A percentile compares a stretch with the other conserved stretches of the same genome.
Evolutionary conservation across 352 stramenopile species (phyloP).

Genomic region (Poterioochromonas sp.): DNA sequence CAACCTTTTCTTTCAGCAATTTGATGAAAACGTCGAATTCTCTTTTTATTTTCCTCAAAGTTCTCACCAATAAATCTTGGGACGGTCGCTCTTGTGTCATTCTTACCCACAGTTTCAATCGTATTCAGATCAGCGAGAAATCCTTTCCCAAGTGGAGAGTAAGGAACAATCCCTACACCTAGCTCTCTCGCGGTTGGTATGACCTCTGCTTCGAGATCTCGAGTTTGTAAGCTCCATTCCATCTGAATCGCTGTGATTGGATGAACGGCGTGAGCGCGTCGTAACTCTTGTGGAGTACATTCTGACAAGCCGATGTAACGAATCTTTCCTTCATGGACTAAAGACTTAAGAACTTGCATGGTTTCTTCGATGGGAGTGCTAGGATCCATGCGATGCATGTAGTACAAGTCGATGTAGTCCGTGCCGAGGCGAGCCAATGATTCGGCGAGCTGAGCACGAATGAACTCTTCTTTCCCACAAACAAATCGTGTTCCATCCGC

Average conservation of each 20-base stretch:
- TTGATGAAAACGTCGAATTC: background rate
- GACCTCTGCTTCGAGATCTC: conserved; percentile 34
- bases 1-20: conserved; percentile 36
- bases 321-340: conserved; percentile 41
- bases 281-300: conserved; percentile 32
- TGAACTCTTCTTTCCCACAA: conserved; percentile 43
- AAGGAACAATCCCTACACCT: conserved; percentile 38
- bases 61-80: conserved; percentile 32
- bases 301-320: conserved; percentile 43
- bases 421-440: conserved; percentile 54
- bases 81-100: background rate
- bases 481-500: conserved; percentile 38
- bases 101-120: conserved; percentile 16
- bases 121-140: conserved; percentile 30
- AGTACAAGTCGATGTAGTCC: conserved; percentile 59
- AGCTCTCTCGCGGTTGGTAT: conserved; percentile 34
- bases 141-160: conserved; percentile 35
- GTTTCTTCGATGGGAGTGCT: conserved; percentile 53
- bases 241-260: conserved; percentile 41
- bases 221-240: conserved; percentile 36
- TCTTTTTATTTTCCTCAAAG: conserved; percentile 12
- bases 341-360: conserved; percentile 33
- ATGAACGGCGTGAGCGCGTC: conserved; percentile 39
- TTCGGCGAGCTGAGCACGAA: conserved; percentile 54
- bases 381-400: conserved; percentile 58